A percentile compares a stretch with the other conserved stretches of the same genome.
These are phyloP conservation scores for Colletotrichum coccodes DNA, from an alignment of 2,329 filamentous ascomycete species.

Conservation along the genomic window DNA sequence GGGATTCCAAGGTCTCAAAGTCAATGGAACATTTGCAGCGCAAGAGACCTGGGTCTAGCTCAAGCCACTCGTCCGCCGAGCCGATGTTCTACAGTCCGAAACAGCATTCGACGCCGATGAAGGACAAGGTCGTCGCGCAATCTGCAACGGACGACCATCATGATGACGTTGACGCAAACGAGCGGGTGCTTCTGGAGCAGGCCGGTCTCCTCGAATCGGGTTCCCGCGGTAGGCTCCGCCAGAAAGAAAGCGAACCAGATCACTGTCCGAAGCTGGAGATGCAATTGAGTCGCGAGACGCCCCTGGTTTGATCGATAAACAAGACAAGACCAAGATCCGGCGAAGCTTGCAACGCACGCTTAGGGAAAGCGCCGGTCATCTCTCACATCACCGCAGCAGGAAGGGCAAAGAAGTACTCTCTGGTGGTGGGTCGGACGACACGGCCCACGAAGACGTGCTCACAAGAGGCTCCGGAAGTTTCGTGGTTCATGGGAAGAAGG, in stretches of 20 bases:
- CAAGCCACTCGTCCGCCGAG: conserved; percentile 46
- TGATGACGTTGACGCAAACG: conserved; percentile 70
- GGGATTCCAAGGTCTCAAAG: conserved; percentile 47
- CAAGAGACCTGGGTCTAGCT: conserved; percentile 42
- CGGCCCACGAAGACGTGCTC: conserved; percentile 71
- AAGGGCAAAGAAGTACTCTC: conserved; percentile 80
- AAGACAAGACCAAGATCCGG: conserved; percentile 76
- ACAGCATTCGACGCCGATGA: conserved; percentile 32
- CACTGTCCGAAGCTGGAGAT: conserved; percentile 52
- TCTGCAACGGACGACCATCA: conserved; percentile 44
- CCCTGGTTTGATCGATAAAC: conserved; percentile 51
- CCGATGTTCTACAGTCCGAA: conserved; percentile 27
- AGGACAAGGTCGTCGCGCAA: not conserved
- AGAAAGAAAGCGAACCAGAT: conserved; percentile 53
- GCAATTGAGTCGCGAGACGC: conserved; percentile 47
- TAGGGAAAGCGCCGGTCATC: conserved; percentile 78
- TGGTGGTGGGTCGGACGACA: conserved; percentile 64
- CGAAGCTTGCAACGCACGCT: conserved; percentile 91
- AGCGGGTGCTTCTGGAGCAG: conserved; percentile 75
- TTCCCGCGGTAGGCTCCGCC: conserved; percentile 46
- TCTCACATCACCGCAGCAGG: conserved; percentile 75
- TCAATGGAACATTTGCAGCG: conserved; percentile 39
- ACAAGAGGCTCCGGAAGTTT: conserved; percentile 87
- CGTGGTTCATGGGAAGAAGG: conserved; percentile 97
- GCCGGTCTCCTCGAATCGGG: conserved; percentile 68